Evolutionary conservation across 2,329 filamentous ascomycete genomes (phyloP), one percentile per base, ranked within the genome.

Genomic region (Cercospora sp.): DNA sequence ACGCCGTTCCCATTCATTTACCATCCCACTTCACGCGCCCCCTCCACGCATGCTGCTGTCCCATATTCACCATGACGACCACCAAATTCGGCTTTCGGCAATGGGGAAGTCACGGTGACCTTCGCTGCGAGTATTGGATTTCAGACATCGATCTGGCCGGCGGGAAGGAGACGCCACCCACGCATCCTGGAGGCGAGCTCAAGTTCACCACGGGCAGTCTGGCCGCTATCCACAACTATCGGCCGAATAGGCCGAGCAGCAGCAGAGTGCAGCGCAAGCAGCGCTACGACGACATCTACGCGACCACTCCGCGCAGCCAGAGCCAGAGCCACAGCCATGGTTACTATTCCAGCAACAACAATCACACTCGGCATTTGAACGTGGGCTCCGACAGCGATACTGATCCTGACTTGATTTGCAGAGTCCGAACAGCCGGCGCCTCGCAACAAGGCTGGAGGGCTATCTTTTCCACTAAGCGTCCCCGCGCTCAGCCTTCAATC

Each of bases 71-170:
- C 31, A 67, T 64, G 67, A 51, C 66, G 39, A 62, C 65, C 12
- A 67, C 67, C 64, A 66, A 67, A 23, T 69, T 69, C 48, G 67
- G 67, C 20, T 69, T 67, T 48, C 63, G 67, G 42, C 61, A 64
- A 36, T 71, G 69, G 69, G 66, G 62, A 42, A 60, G 42, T 31
- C 28, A 42, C 12, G 69, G 69, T 26, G 39, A 61, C 23, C 51
- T 71, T 31, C 58, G 59, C 23, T 64, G 59, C 62, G 69, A 71
- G 60, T 69, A 67, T 55, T 71, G 69, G 69, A 67, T 71, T 28
- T 62, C 36, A n/a, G 65, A 66, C 64, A 62, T 65, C 45, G 67
- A 67, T 59, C 18, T 61, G 45, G 63, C 61, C 51, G 59, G 31
- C 26, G 64, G 59, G 28, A 63, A 55, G 18, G 42, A 30, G 51